Base-by-base conservation (phyloP, 225 moss, liverwort and hornwort genomes). In the Asterella californica region DNA sequence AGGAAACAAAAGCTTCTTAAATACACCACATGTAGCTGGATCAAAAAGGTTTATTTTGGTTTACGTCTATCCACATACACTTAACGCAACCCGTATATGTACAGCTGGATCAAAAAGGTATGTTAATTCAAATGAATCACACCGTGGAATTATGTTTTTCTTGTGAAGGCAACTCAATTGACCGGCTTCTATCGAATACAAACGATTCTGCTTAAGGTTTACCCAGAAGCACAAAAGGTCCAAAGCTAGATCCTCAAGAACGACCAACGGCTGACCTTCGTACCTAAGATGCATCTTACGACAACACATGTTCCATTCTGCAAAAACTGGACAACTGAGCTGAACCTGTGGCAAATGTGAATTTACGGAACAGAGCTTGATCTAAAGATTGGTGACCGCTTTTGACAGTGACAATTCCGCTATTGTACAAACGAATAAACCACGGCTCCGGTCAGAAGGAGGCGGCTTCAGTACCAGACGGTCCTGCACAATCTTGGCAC, bases 401-500 rank as follows among this genome's bases (percentile, higher is more conserved):
- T 42, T 42, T 7, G 42, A 42, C 7, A 42, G 4, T 42, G 42
- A 42, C 42, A 42, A 42, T 42, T 42, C 42, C 42, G 42, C 42
- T 42, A 42, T 7, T 42, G 42, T 2, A 42, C 7, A 42, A n/a
- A 42, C 42, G 7, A 42, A 42, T 42, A 42, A 42, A 42, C 7
- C 42, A 42, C 42, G 60, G 60, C 52, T 11, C 52, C 12, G 52
- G 52, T 52, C 52, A 52, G 10, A 52, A 52, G 52, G 52, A 52
- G 14, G 15, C 22, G 54, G 49, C 29, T 48, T 64, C 60, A 15
- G 74, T 79, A 88, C 88, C 85, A 88, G 37, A 64, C 88, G 88
- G 74, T 88, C 88, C 42, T 88, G 88, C 71, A 88, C 75, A 85
- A 85, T 82, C 83, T 88, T 88, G 33, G 88, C 85, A 67, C 88